Evolutionary conservation across 192 early-diverging fungal genomes (phyloP), one percentile per base, ranked within the genome.

Genomic region (Thamnidium elegans): DNA sequence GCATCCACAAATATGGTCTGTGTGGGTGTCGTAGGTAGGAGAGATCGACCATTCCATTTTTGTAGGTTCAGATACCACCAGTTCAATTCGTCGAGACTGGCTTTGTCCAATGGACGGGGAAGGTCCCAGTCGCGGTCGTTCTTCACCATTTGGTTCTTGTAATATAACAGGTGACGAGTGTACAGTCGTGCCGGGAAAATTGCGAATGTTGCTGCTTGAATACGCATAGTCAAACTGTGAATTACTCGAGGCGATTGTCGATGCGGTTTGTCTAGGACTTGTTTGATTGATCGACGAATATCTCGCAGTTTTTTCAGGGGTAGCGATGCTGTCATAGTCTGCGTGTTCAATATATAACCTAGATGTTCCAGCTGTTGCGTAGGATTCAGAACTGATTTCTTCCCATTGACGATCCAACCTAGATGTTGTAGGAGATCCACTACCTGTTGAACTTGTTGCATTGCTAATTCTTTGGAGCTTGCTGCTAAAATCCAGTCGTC

Each of bases 361-460:
- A 77, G 51, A 31, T 77, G 75, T 6, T 77, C 60, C 50, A 77
- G 36, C 10, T 17, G n/a, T 31, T 77, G 69, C 1, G 69, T 43
- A 21, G 69, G 69, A 11, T 21, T 48, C 34, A 68, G 23, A 13
- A 19, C 34, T 5, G 74, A 75, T 34, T 75, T 75, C 48, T 55
- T 46, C 23, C 13, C 3, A 46, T 73, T 67, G 50, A 71, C 47
- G 4, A 69, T 11, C 14, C 65, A 71, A 0, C 74, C 67, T 0
- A 72, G 55, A 0, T 9, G 6, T 32, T 6, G 8, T 20, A 55
- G 13, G 6, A 11, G 7, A 7, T 26, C 20, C 8, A 75, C 34
- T 39, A 62, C 9, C 21, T 3, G 46, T 1, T 1, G 19, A 26
- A 45, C 48, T 0, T 62, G 21, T 2, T 31, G 6, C 13, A 50